phyloP scores from a whole-genome alignment of 164 flowering plant genomes.

The Brasenia schreberi region DNA sequence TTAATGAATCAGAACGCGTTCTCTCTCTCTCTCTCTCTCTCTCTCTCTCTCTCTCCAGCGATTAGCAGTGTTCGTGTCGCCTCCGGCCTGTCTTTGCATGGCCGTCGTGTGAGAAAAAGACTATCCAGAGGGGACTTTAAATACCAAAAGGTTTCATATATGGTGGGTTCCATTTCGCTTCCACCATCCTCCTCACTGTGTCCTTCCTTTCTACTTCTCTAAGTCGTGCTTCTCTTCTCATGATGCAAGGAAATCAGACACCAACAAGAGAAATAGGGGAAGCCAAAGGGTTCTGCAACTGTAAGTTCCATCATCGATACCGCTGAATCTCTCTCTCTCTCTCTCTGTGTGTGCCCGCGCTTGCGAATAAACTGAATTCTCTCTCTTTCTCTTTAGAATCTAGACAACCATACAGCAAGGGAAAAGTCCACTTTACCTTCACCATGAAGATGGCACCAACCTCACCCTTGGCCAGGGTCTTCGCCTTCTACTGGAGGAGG shows the following conservation, averaged over 20 bases:
- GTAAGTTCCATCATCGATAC: not conserved
- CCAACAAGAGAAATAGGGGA: not conserved
- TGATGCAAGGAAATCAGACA: not conserved
- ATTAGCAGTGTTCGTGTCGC: not conserved
- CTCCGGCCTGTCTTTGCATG: not conserved
- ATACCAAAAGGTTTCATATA: not conserved
- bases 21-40: not conserved
- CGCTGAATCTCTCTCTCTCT: not conserved
- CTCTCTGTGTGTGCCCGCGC: not conserved
- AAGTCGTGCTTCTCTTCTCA: not conserved
- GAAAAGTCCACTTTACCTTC: not conserved
- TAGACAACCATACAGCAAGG: not conserved
- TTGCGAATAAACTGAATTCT: not conserved
- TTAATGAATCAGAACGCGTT: not conserved
- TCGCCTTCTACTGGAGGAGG: slow-evolving; percentile 7
- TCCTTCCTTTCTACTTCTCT: not conserved
- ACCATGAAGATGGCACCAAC: not conserved
- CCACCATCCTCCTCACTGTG: not conserved
- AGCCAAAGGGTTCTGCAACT: not conserved
- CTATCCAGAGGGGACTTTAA: not conserved
- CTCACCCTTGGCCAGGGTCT: not conserved
- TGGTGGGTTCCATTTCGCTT: not conserved
- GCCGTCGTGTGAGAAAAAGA: not conserved
- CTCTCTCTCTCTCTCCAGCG: not conserved
- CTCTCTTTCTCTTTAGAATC: too few relatives aligned